These are phyloP conservation scores for Kwoniella mangroviensis DNA, from an alignment of 768 basidiomycete genomes.

Conservation along the genomic window DNA sequence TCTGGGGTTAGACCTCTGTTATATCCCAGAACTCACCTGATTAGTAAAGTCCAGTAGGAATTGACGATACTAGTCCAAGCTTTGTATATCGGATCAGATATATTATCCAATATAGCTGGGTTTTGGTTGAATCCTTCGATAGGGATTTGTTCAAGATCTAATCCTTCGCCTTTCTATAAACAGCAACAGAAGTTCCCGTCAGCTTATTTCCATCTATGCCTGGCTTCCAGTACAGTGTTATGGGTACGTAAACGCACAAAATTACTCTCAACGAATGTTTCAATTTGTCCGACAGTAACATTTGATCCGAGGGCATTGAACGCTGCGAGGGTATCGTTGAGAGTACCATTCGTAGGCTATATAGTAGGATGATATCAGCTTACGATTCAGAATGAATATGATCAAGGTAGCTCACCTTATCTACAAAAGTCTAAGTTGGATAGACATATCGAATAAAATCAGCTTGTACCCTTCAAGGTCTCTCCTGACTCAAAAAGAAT, in stretches of 20 bases:
- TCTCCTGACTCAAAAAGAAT: too few relatives aligned
- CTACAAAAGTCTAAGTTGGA: constrained; percentile 29
- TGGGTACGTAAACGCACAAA: constrained; percentile 65
- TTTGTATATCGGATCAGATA: constrained; percentile 70
- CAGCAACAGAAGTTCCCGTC: not conserved
- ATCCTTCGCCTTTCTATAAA: constrained; percentile 71
- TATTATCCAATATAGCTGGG: constrained; percentile 73
- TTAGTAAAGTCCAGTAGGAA: constrained; percentile 80
- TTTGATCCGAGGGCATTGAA: constrained; percentile 61
- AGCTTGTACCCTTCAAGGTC: not conserved
- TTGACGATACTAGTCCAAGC: constrained; percentile 81
- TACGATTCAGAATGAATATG: constrained; percentile 17
- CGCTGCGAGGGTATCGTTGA: constrained; percentile 71
- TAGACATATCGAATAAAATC: not conserved
- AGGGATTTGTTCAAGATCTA: constrained; percentile 70
- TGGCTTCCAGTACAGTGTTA: too few relatives aligned
- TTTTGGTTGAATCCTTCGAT: constrained; percentile 68
- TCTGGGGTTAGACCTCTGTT: too few relatives aligned
- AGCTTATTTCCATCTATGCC: too few relatives aligned
- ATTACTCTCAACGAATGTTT: constrained; percentile 72
- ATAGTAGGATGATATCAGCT: constrained; percentile 8
- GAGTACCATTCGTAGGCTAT: constrained; percentile 73
- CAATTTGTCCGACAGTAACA: constrained; percentile 69
- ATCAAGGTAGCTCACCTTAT: constrained; percentile 20
- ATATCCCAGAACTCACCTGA: constrained; percentile 55